These are phyloP conservation scores for Sphagnum fallax DNA, from an alignment of 228 moss, liverwort and hornwort species.

Conservation along the genomic window DNA sequence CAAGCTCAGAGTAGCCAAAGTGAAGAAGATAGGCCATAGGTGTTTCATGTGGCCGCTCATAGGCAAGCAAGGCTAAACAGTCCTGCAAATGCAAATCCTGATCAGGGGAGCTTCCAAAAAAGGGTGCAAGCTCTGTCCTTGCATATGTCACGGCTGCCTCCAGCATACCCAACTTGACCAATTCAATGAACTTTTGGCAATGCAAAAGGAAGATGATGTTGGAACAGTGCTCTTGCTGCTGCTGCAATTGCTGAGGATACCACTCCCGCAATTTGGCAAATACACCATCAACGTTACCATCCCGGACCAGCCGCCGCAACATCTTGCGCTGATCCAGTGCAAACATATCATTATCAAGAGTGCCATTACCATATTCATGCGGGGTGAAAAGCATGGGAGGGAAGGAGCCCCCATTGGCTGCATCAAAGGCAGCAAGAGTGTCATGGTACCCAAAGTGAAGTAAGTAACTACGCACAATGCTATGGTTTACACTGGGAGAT, in stretches of 20 bases:
- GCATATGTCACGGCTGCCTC: constrained; percentile 75
- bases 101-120: constrained; percentile 57
- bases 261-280: constrained; percentile 64
- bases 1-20: constrained; percentile 75
- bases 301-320: constrained; percentile 65
- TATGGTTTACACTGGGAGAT: constrained; percentile 71
- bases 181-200: constrained; percentile 91
- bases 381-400: constrained; percentile 30
- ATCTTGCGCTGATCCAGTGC: constrained; percentile 77
- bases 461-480: constrained; percentile 81
- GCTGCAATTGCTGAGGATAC: constrained; percentile 73
- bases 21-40: constrained; percentile 77
- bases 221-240: constrained; percentile 45
- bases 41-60: constrained; percentile 83
- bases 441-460: constrained; percentile 91
- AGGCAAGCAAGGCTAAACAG: constrained; percentile 80
- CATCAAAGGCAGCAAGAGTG: constrained; percentile 79
- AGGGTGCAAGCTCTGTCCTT: constrained; percentile 60
- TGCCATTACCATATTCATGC: constrained; percentile 29
- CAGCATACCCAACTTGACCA: constrained; percentile 70
- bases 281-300: constrained; percentile 78
- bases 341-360: constrained; percentile 47
- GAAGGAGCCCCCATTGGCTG: constrained; percentile 70
- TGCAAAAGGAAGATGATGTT: constrained; percentile 61
- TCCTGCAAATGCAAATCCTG: constrained; percentile 81